Evolutionary conservation across 2,329 filamentous ascomycete species (phyloP).

Genomic region (Pestalotiopsis sp.): DNA sequence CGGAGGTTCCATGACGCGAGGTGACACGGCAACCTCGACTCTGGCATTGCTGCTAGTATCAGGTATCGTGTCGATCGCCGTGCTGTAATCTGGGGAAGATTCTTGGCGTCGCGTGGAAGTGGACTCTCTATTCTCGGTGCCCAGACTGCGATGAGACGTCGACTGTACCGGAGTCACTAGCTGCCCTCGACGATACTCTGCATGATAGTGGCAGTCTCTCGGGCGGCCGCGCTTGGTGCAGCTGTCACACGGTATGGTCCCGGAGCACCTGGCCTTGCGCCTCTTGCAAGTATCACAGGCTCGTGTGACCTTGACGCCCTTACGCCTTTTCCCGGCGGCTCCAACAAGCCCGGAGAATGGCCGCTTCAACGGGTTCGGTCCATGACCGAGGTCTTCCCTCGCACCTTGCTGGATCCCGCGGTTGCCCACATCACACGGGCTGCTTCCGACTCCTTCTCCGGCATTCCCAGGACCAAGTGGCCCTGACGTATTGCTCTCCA

Average conservation of each 20-base stretch:
- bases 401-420: not conserved
- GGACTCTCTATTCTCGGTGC: slow-evolving; percentile 4
- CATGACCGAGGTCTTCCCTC: not conserved
- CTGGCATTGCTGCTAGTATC: not conserved
- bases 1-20: not conserved
- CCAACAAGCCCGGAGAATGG: not conserved
- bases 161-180: slow-evolving; percentile 36
- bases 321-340: not conserved
- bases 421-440: not conserved
- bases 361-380: not conserved
- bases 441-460: not conserved
- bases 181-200: slow-evolving; percentile 37
- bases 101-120: slow-evolving; percentile 4
- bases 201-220: slow-evolving; percentile 35
- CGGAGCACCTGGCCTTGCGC: slow-evolving; percentile 40
- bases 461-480: not conserved
- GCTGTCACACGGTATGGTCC: slow-evolving; percentile 36
- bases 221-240: slow-evolving; percentile 21
- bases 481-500: not conserved
- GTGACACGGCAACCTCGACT: not conserved
- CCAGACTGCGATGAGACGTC: not conserved
- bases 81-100: not conserved
- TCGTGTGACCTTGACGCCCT: slow-evolving; percentile 29
- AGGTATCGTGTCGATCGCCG: not conserved
- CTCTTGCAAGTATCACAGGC: slow-evolving; percentile 40